Conservation (phyloP, 108 stramenopile genomes). For the Fragilariopsis cylindrus region DNA sequence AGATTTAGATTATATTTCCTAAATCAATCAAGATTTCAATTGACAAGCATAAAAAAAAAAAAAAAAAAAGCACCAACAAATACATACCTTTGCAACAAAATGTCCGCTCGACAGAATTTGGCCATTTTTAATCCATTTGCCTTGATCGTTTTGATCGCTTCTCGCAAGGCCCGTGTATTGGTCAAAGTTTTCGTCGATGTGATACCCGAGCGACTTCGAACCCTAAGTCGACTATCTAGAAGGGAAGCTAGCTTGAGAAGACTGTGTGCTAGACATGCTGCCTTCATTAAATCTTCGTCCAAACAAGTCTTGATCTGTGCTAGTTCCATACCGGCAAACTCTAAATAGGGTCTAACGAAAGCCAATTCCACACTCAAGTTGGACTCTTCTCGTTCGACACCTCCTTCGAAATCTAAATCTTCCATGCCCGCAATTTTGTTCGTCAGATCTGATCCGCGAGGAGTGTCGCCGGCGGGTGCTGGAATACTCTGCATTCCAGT, state of each 20-base stretch:
- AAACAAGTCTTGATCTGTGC: slow-evolving; percentile 54
- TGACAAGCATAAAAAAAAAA: neutral
- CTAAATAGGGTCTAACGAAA: slow-evolving; percentile 56
- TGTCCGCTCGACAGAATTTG: slow-evolving; percentile 82
- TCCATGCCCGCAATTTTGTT: slow-evolving; percentile 34
- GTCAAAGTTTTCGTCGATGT: slow-evolving; percentile 55
- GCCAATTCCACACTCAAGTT: slow-evolving; percentile 57
- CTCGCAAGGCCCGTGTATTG: slow-evolving; percentile 66
- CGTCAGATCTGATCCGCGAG: slow-evolving; percentile 32
- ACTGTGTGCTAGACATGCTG: slow-evolving; percentile 71
- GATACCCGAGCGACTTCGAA: slow-evolving; percentile 56
- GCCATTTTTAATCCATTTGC: slow-evolving; percentile 77
- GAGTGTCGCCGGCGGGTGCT: slow-evolving; percentile 64
- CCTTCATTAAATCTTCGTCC: slow-evolving; percentile 82
- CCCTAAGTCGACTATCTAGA: slow-evolving; percentile 70
- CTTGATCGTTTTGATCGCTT: slow-evolving; percentile 80
- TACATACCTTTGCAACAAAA: slow-evolving; percentile 59
- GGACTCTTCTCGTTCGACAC: slow-evolving; percentile 62
- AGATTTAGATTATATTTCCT: neutral
- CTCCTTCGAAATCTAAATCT: slow-evolving; percentile 46
- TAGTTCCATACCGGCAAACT: slow-evolving; percentile 61
- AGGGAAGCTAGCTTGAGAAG: slow-evolving; percentile 75
- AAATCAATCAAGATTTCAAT: neutral
- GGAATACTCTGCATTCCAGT: slow-evolving; percentile 44
- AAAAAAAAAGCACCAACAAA: slow-evolving; percentile 27